Evolutionary conservation across 495 filamentous ascomycete genomes (phyloP).

Genomic region (Daldinia concentrica): DNA sequence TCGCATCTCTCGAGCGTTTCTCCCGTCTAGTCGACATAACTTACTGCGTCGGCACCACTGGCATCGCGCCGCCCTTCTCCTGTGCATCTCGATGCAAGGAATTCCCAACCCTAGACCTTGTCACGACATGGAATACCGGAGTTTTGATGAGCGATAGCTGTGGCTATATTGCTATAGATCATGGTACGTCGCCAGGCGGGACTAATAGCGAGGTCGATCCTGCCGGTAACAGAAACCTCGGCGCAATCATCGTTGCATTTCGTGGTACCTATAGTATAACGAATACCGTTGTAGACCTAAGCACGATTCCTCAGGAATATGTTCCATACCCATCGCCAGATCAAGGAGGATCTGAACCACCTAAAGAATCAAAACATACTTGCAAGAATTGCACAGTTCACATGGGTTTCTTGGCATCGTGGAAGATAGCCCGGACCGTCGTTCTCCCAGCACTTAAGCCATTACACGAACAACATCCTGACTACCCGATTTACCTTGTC

Average conservation of each 20-base stretch:
- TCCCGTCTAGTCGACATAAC: conserved; percentile 91
- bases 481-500: conserved; percentile 78
- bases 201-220: background rate
- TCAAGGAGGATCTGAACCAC: conserved; percentile 47
- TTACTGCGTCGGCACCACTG: conserved; percentile 89
- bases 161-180: conserved; percentile 90
- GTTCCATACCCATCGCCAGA: conserved; percentile 76
- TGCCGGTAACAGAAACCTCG: conserved; percentile 16
- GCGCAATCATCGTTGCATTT: conserved; percentile 85
- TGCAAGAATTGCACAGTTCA: conserved; percentile 93
- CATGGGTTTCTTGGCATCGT: conserved; percentile 85
- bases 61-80: conserved; percentile 80
- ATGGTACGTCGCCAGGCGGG: conserved; percentile 47
- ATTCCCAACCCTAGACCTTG: conserved; percentile 79
- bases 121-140: conserved; percentile 91
- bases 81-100: conserved; percentile 86
- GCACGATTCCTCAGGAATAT: conserved; percentile 87
- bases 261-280: conserved; percentile 92
- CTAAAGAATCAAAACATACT: conserved; percentile 47
- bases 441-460: conserved; percentile 68
- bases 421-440: conserved; percentile 72
- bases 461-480: conserved; percentile 67
- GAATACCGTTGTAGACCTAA: conserved; percentile 89
- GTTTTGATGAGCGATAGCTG: conserved; percentile 87
- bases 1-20: conserved; percentile 83